phyloP scores from a whole-genome alignment of 768 basidiomycete genomes.

The Vishniacozyma victoriae region DNA sequence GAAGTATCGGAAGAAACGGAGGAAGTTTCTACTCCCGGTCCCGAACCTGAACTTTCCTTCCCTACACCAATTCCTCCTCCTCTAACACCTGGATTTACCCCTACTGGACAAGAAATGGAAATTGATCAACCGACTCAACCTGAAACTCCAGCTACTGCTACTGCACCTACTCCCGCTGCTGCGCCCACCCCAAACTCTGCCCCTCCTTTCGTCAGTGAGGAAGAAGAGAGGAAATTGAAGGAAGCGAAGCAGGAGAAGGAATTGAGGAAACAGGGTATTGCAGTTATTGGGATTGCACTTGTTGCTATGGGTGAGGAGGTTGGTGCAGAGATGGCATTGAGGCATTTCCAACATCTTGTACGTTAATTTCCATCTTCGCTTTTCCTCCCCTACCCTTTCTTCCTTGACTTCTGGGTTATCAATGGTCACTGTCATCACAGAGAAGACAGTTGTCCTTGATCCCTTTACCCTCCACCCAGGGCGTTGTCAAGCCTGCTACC shows the following conservation, averaged over 20 bases:
- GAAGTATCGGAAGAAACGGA: constrained; percentile 15
- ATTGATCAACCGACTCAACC: background rate
- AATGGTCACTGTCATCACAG: too few species aligned
- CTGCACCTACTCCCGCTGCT: constrained; percentile 3
- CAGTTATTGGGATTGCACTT: constrained; percentile 85
- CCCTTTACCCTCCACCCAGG: too few species aligned
- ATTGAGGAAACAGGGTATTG: constrained; percentile 75
- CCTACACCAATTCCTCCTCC: constrained; percentile 6
- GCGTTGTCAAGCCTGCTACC: too few species aligned
- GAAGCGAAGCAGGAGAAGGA: constrained; percentile 8
- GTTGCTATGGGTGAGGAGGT: constrained; percentile 98
- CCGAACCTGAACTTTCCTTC: constrained; percentile 7
- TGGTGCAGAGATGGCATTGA: constrained; percentile 93
- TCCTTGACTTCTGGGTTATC: too few species aligned
- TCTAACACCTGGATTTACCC: background rate
- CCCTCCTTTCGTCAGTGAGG: constrained; percentile 37
- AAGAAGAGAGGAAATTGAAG: constrained; percentile 56
- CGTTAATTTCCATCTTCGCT: too few species aligned
- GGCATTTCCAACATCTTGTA: constrained; percentile 95
- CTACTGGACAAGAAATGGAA: background rate
- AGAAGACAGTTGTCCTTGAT: too few species aligned
- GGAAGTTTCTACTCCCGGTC: constrained; percentile 27
- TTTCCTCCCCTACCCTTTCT: too few species aligned
- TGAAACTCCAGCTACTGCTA: constrained; percentile 3
- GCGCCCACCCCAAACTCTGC: constrained; percentile 1